Conservation (phyloP, 2,329 filamentous ascomycete species). For the Sarocladium oryzae region DNA sequence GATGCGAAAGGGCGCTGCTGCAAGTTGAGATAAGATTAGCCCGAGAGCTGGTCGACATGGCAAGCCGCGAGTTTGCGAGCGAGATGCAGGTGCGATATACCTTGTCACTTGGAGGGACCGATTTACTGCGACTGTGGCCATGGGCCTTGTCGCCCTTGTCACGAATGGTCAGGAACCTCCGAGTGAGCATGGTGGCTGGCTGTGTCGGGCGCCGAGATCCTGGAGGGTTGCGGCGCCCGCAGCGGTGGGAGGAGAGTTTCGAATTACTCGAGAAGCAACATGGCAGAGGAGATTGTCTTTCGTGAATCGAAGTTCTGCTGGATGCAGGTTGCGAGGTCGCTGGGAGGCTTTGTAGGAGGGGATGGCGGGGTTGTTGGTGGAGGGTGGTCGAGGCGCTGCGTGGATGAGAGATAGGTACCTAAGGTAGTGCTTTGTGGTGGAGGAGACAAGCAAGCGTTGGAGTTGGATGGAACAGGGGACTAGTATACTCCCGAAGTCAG, state of each 20-base stretch:
- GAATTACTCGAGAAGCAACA: neutral
- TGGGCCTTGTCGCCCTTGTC: slow-evolving; percentile 3
- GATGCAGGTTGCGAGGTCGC: neutral
- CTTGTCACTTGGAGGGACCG: neutral
- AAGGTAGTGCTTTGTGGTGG: neutral
- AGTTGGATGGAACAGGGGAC: neutral
- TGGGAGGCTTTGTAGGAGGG: neutral
- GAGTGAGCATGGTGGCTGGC: neutral
- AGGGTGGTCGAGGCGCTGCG: no score
- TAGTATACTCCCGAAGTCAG: no score
- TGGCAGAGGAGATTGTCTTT: neutral
- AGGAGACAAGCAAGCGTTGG: neutral
- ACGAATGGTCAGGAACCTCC: slow-evolving; percentile 5
- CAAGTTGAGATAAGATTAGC: neutral
- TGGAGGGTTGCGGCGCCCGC: neutral
- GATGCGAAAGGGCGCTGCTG: slow-evolving; percentile 5
- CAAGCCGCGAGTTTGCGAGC: neutral
- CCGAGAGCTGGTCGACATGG: neutral
- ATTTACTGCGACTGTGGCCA: slow-evolving; percentile 1
- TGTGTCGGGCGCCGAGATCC: neutral
- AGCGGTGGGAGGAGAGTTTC: neutral
- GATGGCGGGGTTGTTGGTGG: slow-evolving; percentile 4
- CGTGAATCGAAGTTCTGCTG: neutral
- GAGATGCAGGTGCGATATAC: neutral
- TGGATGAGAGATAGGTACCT: no score